Percentiles rank a stretch among this genome's conserved stretches.
These are phyloP conservation scores for Cordyceps cateniannulata DNA, from an alignment of 2,329 filamentous ascomycete species.

Conservation along the genomic window DNA sequence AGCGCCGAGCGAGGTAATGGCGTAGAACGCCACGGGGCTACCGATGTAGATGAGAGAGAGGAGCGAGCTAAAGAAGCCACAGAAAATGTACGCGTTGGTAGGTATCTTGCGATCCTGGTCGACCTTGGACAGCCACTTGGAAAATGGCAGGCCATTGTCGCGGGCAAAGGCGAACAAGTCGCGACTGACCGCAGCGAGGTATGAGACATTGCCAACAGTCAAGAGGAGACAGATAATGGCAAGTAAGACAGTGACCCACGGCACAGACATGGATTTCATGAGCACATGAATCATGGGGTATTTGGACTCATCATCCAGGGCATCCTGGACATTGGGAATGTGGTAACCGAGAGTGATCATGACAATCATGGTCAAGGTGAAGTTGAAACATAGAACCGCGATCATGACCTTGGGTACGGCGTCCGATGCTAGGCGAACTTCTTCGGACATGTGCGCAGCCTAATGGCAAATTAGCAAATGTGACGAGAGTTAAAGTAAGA, in stretches of 20 bases:
- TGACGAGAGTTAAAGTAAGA: background rate
- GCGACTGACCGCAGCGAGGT: slow-evolving; percentile 7
- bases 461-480: background rate
- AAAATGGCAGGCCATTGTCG: slow-evolving; percentile 11
- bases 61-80: slow-evolving; percentile 10
- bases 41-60: slow-evolving; percentile 15
- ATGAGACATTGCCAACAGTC: slow-evolving; percentile 10
- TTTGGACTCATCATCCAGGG: slow-evolving; percentile 3
- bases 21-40: slow-evolving; percentile 16
- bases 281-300: slow-evolving; percentile 12
- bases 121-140: slow-evolving; percentile 10
- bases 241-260: slow-evolving; percentile 7
- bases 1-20: slow-evolving; percentile 14
- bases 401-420: slow-evolving; percentile 13
- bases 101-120: slow-evolving; percentile 12
- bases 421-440: slow-evolving; percentile 14
- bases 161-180: slow-evolving; percentile 12
- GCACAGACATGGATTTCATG: slow-evolving; percentile 3
- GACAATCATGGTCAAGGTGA: background rate
- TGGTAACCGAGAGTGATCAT: slow-evolving; percentile 12
- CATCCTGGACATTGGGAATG: slow-evolving; percentile 6
- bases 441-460: slow-evolving; percentile 15
- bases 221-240: slow-evolving; percentile 6
- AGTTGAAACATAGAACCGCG: background rate
- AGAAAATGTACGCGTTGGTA: slow-evolving; percentile 14